Conservation (phyloP, 2,329 filamentous ascomycete species). For the Grosmannia penicillata region DNA sequence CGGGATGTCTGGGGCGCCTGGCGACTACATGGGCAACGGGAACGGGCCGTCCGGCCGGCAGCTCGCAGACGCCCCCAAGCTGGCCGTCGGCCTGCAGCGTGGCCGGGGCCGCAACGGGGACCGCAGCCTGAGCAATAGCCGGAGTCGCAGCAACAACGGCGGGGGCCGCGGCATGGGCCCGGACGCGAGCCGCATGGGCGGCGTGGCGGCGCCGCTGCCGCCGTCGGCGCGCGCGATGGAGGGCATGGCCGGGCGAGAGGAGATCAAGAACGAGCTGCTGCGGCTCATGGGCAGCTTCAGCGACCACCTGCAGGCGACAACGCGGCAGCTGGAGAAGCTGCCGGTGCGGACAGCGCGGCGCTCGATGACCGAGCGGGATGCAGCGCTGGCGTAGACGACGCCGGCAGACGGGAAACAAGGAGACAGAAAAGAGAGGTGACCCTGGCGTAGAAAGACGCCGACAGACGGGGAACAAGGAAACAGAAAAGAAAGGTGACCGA, state of each 20-base stretch:
- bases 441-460: no score
- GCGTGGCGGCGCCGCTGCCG: slow-evolving; percentile 1
- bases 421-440: no score
- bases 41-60: not conserved
- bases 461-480: no score
- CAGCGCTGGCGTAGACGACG: not conserved
- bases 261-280: slow-evolving; percentile 18
- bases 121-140: not conserved
- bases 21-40: not conserved
- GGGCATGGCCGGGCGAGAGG: slow-evolving; percentile 15
- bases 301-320: slow-evolving; percentile 17
- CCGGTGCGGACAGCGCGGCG: slow-evolving; percentile 12
- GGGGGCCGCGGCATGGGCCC: not conserved
- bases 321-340: slow-evolving; percentile 14
- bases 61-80: not conserved
- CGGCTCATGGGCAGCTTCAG: slow-evolving; percentile 18
- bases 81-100: not conserved
- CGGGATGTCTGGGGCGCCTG: no score
- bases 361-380: not conserved
- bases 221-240: slow-evolving; percentile 34
- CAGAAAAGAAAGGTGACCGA: no score
- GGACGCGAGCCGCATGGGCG: not conserved
- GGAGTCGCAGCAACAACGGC: not conserved
- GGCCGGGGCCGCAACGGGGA: not conserved
- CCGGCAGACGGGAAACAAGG: no score